Percentiles rank a stretch among this genome's conserved stretches.
These are phyloP conservation scores for Casuarina cunninghamiana DNA, from an alignment of 306 rosid species.

Conservation along the genomic window DNA sequence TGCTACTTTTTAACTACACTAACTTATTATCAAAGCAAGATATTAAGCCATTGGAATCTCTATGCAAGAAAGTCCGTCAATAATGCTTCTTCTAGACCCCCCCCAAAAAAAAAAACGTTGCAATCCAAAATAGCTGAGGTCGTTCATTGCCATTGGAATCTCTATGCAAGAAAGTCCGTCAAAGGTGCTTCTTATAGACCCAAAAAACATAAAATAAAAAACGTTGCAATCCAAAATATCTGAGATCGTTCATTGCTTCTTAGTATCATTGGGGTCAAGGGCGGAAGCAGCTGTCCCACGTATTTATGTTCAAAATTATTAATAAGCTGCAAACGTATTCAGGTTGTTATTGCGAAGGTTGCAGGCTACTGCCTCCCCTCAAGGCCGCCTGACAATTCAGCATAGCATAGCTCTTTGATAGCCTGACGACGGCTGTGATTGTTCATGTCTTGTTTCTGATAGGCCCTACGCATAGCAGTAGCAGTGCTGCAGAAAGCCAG, in stretches of 20 bases:
- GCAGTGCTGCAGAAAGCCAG: too few relatives aligned
- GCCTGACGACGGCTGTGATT: neutral
- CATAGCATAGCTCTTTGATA: neutral
- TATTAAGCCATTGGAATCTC: slow-evolving; percentile 30
- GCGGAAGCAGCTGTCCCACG: slow-evolving; percentile 26
- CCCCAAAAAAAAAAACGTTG: slow-evolving; percentile 22
- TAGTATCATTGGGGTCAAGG: neutral
- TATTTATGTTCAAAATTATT: too few relatives aligned
- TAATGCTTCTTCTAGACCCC: neutral
- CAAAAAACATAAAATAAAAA: neutral
- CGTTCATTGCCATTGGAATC: slow-evolving; percentile 28
- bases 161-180: slow-evolving; percentile 9
- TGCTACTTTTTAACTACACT: slow-evolving; percentile 20
- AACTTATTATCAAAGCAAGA: too few relatives aligned
- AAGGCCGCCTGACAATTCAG: neutral
- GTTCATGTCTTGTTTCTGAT: neutral
- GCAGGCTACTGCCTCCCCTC: too few relatives aligned
- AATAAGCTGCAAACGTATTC: too few relatives aligned
- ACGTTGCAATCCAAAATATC: slow-evolving; percentile 36
- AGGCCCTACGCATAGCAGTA: too few relatives aligned
- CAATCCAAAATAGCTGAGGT: slow-evolving; percentile 29
- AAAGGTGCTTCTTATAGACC: neutral
- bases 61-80: slow-evolving; percentile 9
- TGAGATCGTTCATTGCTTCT: neutral
- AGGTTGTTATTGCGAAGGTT: too few relatives aligned